Conservation (phyloP, 768 basidiomycete species). For the Suillus sp. region DNA sequence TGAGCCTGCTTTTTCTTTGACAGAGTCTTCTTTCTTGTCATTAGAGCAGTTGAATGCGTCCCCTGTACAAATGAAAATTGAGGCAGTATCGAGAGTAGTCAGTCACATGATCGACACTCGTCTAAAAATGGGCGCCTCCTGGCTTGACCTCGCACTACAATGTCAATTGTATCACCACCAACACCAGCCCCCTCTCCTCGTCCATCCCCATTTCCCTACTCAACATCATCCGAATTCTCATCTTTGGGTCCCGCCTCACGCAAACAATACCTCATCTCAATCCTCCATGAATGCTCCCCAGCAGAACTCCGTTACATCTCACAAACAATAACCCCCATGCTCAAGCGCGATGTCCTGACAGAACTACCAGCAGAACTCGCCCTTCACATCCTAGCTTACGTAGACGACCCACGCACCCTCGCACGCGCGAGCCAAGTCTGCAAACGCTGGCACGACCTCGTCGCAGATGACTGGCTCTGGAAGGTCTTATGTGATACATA, state of each 20-base stretch:
- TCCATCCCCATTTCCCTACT: slow-evolving; percentile 21
- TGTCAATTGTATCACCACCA: slow-evolving; percentile 56
- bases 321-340: slow-evolving; percentile 60
- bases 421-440: slow-evolving; percentile 71
- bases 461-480: slow-evolving; percentile 81
- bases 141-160: slow-evolving; percentile 24
- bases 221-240: slow-evolving; percentile 35
- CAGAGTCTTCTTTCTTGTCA: slow-evolving; percentile 34
- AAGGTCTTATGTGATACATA: slow-evolving; percentile 66
- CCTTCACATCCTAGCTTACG: slow-evolving; percentile 71
- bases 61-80: not conserved
- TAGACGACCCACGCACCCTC: slow-evolving; percentile 76
- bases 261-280: slow-evolving; percentile 51
- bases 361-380: slow-evolving; percentile 72
- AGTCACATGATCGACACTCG: not conserved
- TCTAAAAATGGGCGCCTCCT: slow-evolving; percentile 9
- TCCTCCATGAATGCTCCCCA: slow-evolving; percentile 57
- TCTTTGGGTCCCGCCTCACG: slow-evolving; percentile 42
- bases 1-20: slow-evolving; percentile 32
- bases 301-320: slow-evolving; percentile 69
- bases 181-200: slow-evolving; percentile 63
- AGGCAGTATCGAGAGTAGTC: not conserved
- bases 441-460: slow-evolving; percentile 66
- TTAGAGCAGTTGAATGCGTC: not conserved
- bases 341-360: slow-evolving; percentile 60